Base-by-base conservation (phyloP, 2,329 filamentous ascomycete species). In the Chalaropsis thielavioides region DNA sequence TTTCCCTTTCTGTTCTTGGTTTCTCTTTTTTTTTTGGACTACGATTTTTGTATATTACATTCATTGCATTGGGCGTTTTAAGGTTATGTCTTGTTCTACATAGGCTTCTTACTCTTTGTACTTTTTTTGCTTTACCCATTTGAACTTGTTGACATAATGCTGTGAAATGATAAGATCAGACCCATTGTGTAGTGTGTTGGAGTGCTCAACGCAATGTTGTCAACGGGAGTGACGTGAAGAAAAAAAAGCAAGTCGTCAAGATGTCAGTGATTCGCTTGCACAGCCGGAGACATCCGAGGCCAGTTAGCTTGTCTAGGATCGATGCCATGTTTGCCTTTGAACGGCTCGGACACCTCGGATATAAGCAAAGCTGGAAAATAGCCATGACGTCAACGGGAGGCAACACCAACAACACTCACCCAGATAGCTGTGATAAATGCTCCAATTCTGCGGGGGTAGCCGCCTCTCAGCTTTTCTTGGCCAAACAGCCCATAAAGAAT, bases 11-110 rank as follows among this genome's bases (percentile, higher is more conserved):
- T 40, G 41, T 40, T 61, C 22, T 54, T 27, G 19, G 1, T 31
- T 56, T n/a, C 15, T 24, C 22, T 13, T 10, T 17, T 38, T 58
- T 24, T 63, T 10, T 15, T 41, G 22, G 22, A 63, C 49, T 56
- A 27, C 22, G 19, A 58, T 58, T 58, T 27, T 58, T 58, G 54
- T 58, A 58, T 19, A 58, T 58, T 58, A 58, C 27, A 17, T 58
- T 11, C 54, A 58, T 35, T 19, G 27, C 31, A 4, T 35, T 58
- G 6, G 54, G 27, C 54, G 54, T 35, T 35, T 58, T 1, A n/a
- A 17, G 54, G 54, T 19, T 19, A 58, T 38, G 31, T 35, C 27
- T 24, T 22, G 24, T 51, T 27, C 27, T 51, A 22, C 19, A 51
- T 51, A 51, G 19, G n/a, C 22, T 51, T 51, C 46, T 38, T 58